Percentiles rank a stretch among this genome's conserved stretches.
Conservation (phyloP, 2,329 filamentous ascomycete genomes). For the Aureobasidium subglaciale region DNA sequence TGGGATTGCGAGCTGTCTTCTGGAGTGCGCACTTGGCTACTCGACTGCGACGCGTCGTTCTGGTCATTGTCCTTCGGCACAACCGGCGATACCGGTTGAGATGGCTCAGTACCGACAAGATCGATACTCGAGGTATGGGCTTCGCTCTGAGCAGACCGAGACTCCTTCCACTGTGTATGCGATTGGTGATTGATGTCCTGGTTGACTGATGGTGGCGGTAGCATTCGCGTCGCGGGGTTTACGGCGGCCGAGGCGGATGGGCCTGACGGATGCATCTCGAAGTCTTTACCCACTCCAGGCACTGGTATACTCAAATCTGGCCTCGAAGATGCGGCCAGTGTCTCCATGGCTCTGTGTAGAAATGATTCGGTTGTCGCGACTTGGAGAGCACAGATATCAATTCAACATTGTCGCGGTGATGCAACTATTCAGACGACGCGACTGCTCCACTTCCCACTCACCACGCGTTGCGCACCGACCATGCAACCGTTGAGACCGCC, state of each 20-base stretch:
- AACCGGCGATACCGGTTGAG: neutral
- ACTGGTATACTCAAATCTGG: constrained; percentile 2
- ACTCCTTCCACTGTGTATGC: neutral
- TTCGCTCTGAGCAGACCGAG: neutral
- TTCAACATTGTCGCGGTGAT: constrained; percentile 6
- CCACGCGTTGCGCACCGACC: neutral
- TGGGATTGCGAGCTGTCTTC: neutral
- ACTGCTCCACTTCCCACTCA: constrained; percentile 1
- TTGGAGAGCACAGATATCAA: neutral
- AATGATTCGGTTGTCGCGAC: neutral
- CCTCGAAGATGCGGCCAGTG: neutral
- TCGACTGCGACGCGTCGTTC: constrained; percentile 8
- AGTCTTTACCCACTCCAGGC: constrained; percentile 1
- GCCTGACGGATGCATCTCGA: constrained; percentile 8
- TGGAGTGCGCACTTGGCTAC: neutral
- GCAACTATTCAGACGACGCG: neutral
- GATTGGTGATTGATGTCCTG: neutral
- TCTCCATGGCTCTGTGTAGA: constrained; percentile 8
- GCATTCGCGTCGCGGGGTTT: constrained; percentile 14
- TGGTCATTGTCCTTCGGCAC: neutral
- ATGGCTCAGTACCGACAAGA: neutral
- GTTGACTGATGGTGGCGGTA: neutral
- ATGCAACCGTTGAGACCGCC: constrained; percentile 5
- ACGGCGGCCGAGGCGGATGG: neutral
- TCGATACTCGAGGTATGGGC: neutral